Base-by-base conservation (phyloP, 345 rosid genomes). In the Sonneratia alba region DNA sequence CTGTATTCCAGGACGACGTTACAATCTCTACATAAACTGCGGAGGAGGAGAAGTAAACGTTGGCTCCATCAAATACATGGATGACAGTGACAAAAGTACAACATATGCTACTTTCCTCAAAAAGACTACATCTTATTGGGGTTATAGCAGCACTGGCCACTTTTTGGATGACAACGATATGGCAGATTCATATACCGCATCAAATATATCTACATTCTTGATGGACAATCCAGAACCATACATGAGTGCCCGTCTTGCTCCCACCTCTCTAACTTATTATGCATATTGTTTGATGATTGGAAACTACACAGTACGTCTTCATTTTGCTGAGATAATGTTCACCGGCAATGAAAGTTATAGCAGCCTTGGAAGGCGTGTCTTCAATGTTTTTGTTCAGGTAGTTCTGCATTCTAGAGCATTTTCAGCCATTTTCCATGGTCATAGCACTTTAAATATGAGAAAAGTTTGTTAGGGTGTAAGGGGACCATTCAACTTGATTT, bases 341-440 rank as follows among this genome's bases (percentile, higher is more conserved):
- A 73, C 40, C 6, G 69, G 65, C 36, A 79, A 77, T 49, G 67
- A 72, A 48, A 72, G 76, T 1, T 89, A 68, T 69, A 4, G 0
- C 13, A 86, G 80, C 73, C 71, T 85, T 18, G 97, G 97, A 36
- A 87, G 83, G 81, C 80, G 90, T 36, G 64, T 81, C 68, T 91
- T 89, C 49, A 85, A 91, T 83, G 82, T 89, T 68, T 86, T 87
- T 68, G 59, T 89, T 67, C 92, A 88, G 91, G 94, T 88, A 76
- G 22, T 21, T 71, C 32, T 37, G n/a, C 9, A 12, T 61, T 38
- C 43, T 38, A 9, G 2, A 47, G 51, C 51, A 3, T 47, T 13
- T 47, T 47, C 51, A 47, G 51, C 10, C 1, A 47, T 47, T 13
- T 7, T 47, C 10, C 51, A 48, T 48, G 53, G 3, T 48, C 53